Percentiles rank a stretch among this genome's conserved stretches.
phyloP scores from a whole-genome alignment of 2,329 filamentous ascomycete species.

The Pseudodiploospora longispora region DNA sequence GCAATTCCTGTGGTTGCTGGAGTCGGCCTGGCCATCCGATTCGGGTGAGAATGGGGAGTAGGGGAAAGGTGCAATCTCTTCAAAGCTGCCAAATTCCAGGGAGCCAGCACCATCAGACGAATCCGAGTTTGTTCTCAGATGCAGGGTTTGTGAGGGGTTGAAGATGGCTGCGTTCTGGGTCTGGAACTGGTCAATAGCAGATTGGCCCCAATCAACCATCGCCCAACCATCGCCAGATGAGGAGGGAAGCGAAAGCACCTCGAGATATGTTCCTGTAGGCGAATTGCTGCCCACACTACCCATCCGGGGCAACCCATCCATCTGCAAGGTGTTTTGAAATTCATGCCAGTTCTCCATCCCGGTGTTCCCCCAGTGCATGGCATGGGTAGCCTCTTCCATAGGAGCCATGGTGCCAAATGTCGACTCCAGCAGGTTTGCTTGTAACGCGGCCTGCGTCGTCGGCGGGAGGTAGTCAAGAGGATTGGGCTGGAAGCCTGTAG shows the following conservation, averaged over 20 bases:
- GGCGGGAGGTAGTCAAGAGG: slow-evolving; percentile 54
- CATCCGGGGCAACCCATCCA: slow-evolving; percentile 37
- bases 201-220: slow-evolving; percentile 66
- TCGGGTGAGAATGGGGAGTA: slow-evolving; percentile 76
- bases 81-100: slow-evolving; percentile 68
- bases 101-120: slow-evolving; percentile 66
- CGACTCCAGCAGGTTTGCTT: slow-evolving; percentile 55
- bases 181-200: slow-evolving; percentile 54
- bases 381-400: slow-evolving; percentile 46
- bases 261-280: slow-evolving; percentile 55
- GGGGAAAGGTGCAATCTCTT: slow-evolving; percentile 64
- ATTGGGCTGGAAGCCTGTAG: slow-evolving; percentile 43
- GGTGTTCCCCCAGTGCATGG: slow-evolving; percentile 50
- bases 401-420: slow-evolving; percentile 52
- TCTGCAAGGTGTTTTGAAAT: slow-evolving; percentile 55
- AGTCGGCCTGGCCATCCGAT: slow-evolving; percentile 66
- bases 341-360: slow-evolving; percentile 73
- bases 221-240: slow-evolving; percentile 86
- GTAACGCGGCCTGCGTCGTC: slow-evolving; percentile 56
- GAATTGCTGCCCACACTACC: slow-evolving; percentile 38
- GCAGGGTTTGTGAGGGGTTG: slow-evolving; percentile 84
- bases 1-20: slow-evolving; percentile 50
- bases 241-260: slow-evolving; percentile 73
- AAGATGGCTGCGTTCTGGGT: slow-evolving; percentile 64
- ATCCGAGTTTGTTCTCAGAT: slow-evolving; percentile 79